Evolutionary conservation across 805 yeast genomes (phyloP).

Genomic region (Ogataea wickerhamii): DNA sequence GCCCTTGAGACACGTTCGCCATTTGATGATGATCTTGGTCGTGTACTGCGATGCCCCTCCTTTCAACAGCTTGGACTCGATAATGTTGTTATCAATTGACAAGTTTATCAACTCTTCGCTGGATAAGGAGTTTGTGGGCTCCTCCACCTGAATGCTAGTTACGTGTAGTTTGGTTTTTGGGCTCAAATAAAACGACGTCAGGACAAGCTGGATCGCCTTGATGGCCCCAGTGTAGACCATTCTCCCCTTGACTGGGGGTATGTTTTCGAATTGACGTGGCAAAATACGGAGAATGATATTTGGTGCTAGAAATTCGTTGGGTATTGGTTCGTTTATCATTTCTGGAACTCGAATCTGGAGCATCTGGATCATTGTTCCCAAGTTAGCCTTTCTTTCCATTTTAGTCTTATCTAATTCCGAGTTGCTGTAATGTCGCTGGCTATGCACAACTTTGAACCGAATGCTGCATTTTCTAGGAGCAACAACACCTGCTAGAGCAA

Average conservation of each 20-base stretch:
- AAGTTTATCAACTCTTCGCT: slow-evolving; percentile 27
- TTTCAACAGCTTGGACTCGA: slow-evolving; percentile 12
- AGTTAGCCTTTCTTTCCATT: slow-evolving; percentile 42
- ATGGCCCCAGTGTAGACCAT: slow-evolving; percentile 53
- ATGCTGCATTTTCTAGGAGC: background rate
- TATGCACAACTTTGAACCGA: background rate
- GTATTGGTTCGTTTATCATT: slow-evolving; percentile 43
- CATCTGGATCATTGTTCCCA: slow-evolving; percentile 51
- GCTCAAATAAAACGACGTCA: slow-evolving; percentile 54
- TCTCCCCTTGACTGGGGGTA: slow-evolving; percentile 56
- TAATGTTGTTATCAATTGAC: slow-evolving; percentile 21
- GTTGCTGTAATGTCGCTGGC: background rate
- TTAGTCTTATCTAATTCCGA: slow-evolving; percentile 1
- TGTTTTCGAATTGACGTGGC: slow-evolving; percentile 50
- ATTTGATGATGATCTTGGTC: slow-evolving; percentile 50
- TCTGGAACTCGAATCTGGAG: slow-evolving; percentile 48
- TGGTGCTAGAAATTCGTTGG: slow-evolving; percentile 40
- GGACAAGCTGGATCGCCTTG: slow-evolving; percentile 51
- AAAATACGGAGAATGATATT: slow-evolving; percentile 51
- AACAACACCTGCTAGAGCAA: background rate
- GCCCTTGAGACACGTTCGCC: slow-evolving; percentile 54
- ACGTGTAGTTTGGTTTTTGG: slow-evolving; percentile 54
- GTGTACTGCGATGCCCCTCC: slow-evolving; percentile 35
- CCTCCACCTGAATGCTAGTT: slow-evolving; percentile 34
- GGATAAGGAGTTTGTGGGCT: slow-evolving; percentile 27